Evolutionary conservation across 2,329 filamentous ascomycete genomes (phyloP).

Genomic region (Aspergillus felis): DNA sequence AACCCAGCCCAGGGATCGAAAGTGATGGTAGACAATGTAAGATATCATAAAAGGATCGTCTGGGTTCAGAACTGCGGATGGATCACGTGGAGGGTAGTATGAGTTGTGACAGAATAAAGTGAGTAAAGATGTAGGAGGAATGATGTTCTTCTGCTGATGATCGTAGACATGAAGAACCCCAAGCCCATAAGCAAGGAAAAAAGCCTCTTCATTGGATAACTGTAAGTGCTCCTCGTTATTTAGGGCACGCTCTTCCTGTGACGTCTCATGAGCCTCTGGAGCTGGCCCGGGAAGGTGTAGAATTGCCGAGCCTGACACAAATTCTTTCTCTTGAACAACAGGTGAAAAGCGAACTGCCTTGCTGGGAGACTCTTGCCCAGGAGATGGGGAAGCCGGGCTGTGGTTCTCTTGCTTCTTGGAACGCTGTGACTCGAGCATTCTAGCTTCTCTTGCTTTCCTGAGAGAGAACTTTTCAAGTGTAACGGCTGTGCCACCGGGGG

Average conservation of each 20-base stretch:
- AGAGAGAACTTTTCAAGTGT: conserved; percentile 32
- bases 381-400: conserved; percentile 1
- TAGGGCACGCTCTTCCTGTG: conserved; percentile 23
- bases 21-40: conserved; percentile 93
- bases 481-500: conserved; percentile 13
- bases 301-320: conserved; percentile 31
- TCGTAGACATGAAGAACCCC: conserved; percentile 64
- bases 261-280: conserved; percentile 8
- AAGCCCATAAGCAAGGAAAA: conserved; percentile 80
- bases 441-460: conserved; percentile 31
- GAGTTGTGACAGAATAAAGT: conserved; percentile 65
- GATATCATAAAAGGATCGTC: conserved; percentile 83
- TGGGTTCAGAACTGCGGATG: conserved; percentile 51
- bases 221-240: conserved; percentile 80
- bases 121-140: conserved; percentile 59
- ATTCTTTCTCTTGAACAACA: conserved; percentile 62
- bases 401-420: conserved; percentile 12
- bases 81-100: conserved; percentile 58
- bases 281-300: conserved; percentile 11
- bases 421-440: conserved; percentile 19
- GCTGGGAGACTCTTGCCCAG: conserved; percentile 11
- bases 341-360: conserved; percentile 72
- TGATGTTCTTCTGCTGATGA: conserved; percentile 30
- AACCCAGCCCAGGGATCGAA: conserved; percentile 92
- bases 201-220: conserved; percentile 81